Base-by-base conservation (phyloP, 768 basidiomycete species). In the Amanita brunnescens region DNA sequence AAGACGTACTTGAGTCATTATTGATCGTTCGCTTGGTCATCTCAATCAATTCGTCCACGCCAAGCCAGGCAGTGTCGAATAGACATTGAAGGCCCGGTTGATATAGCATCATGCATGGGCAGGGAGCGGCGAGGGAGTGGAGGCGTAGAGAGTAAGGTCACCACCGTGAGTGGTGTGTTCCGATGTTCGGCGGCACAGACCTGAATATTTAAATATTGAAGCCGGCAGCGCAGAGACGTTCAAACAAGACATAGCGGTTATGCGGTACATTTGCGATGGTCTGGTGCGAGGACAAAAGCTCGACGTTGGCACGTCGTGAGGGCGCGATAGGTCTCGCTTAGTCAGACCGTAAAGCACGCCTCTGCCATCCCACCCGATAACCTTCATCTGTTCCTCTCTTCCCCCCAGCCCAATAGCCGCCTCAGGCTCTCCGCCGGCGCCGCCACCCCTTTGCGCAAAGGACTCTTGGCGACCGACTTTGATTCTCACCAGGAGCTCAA, bases 401-500 rank as follows among this genome's bases (percentile, higher is more conserved):
- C 87, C 87, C 3, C 77, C 86, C 0, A 85, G 85, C 7, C 87
- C 87, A 10, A n/a, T n/a, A n/a, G 80, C 84, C 45, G 68, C 75
- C 16, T 67, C 75, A 21, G 78, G 80, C 13, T 67, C 62, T 30
- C 63, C 10, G 61, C 61, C 50, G 52, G 57, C 56, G 30, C 50
- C 52, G 38, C 57, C 54, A 26, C 59, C 49, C 52, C 57, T 64
- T 75, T 95, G 18, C 73, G 84, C 12, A 89, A 93, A 61, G 92
- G 94, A 60, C 73, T 94, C 5, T 69, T 93, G 6, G 90, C 87
- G 1, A 92, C 89, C 16, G 91, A 95, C 67, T 90, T 91, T 62
- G 91, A 95, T 65, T 91, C 87, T 0, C 90, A 92, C 56, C 91
- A 95, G 59, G 92, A 93, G 62, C 72, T 91, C 58, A 93, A 93